phyloP scores from a whole-genome alignment of 2,329 filamentous ascomycete species.

The Trichoderma koningiopsis region DNA sequence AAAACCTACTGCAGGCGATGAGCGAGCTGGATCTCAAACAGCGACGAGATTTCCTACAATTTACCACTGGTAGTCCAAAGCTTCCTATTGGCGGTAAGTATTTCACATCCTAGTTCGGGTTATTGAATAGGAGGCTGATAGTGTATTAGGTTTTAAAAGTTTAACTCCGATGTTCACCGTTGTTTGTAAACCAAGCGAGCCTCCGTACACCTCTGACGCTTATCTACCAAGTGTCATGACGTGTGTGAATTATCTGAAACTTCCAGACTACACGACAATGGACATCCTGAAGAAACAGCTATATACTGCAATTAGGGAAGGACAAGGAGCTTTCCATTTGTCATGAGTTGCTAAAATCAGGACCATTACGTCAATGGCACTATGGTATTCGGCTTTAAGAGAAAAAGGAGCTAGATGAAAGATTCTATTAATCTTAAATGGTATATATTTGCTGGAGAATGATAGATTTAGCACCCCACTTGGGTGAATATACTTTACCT shows the following conservation, averaged over 20 bases:
- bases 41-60: slow-evolving; percentile 92
- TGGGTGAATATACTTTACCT: not conserved
- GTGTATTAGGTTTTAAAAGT: slow-evolving; percentile 79
- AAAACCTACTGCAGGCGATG: slow-evolving; percentile 92
- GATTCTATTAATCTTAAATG: not conserved
- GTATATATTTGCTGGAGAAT: not conserved
- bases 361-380: not conserved
- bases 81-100: slow-evolving; percentile 88
- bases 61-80: slow-evolving; percentile 96
- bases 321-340: slow-evolving; percentile 95
- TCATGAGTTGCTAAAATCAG: slow-evolving; percentile 49
- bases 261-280: slow-evolving; percentile 87
- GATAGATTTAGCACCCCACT: not conserved
- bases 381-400: not conserved
- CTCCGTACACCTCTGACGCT: slow-evolving; percentile 90
- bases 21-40: slow-evolving; percentile 75
- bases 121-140: slow-evolving; percentile 37
- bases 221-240: slow-evolving; percentile 99
- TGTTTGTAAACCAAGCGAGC: slow-evolving; percentile 97
- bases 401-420: not conserved
- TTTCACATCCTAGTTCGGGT: slow-evolving; percentile 27
- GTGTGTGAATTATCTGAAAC: slow-evolving; percentile 97
- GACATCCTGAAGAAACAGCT: slow-evolving; percentile 77
- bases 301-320: slow-evolving; percentile 85
- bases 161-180: slow-evolving; percentile 98